phyloP scores from a whole-genome alignment of 2,329 filamentous ascomycete species.

The Microsporum audouinii region DNA sequence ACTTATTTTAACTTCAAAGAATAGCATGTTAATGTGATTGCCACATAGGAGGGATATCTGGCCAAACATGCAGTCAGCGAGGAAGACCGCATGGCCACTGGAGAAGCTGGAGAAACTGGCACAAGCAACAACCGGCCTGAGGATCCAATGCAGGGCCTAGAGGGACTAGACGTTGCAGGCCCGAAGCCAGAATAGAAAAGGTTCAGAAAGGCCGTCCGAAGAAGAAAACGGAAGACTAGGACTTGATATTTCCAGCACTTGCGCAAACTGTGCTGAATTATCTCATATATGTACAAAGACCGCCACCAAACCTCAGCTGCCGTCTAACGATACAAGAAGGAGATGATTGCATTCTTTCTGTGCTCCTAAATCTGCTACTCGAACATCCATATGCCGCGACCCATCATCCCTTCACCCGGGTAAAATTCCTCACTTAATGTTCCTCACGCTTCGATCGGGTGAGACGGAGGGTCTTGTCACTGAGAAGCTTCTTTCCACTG shows the following conservation, averaged over 20 bases:
- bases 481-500: conserved; percentile 64
- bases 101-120: conserved; percentile 37
- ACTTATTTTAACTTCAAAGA: neutral
- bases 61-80: conserved; percentile 76
- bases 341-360: conserved; percentile 1
- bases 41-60: conserved; percentile 73
- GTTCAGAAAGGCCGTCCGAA: conserved; percentile 6
- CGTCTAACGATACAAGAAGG: conserved; percentile 3
- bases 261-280: neutral
- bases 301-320: neutral
- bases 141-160: conserved; percentile 92
- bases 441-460: conserved; percentile 51
- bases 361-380: conserved; percentile 2
- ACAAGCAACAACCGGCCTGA: conserved; percentile 46
- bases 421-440: conserved; percentile 15
- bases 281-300: conserved; percentile 7
- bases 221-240: neutral
- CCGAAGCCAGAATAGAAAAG: conserved; percentile 59
- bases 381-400: neutral
- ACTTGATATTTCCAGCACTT: neutral
- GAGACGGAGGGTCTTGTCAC: conserved; percentile 88
- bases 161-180: conserved; percentile 86
- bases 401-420: neutral
- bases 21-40: neutral
- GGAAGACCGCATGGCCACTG: conserved; percentile 56